Conservation (phyloP, 2,329 filamentous ascomycete species). For the Fusarium luffae region DNA sequence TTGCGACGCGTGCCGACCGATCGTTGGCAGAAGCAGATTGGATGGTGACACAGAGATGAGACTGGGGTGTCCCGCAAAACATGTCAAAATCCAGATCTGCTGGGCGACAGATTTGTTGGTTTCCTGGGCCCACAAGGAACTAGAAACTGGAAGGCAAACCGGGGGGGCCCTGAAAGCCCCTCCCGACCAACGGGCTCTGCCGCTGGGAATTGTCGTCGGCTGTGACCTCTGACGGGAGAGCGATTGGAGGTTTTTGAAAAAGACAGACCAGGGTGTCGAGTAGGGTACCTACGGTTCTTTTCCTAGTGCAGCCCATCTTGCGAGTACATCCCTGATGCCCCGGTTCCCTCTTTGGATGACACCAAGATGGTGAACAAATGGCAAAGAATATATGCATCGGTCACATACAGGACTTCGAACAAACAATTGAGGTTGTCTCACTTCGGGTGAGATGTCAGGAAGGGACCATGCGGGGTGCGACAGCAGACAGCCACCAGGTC, state of each 20-base stretch:
- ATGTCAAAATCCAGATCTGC: conserved; percentile 48
- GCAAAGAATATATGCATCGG: conserved; percentile 38
- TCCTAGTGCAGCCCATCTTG: conserved; percentile 51
- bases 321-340: conserved; percentile 44
- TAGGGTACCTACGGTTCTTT: conserved; percentile 40
- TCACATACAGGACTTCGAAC: conserved; percentile 29
- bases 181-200: conserved; percentile 43
- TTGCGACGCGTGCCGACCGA: conserved; percentile 31
- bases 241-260: conserved; percentile 31
- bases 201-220: conserved; percentile 32
- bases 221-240: conserved; percentile 30
- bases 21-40: conserved; percentile 40
- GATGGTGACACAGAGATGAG: conserved; percentile 49
- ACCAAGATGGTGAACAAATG: conserved; percentile 26
- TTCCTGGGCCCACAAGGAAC: conserved; percentile 32
- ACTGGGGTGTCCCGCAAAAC: conserved; percentile 48
- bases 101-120: conserved; percentile 43
- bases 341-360: conserved; percentile 31
- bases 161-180: conserved; percentile 42
- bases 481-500: conserved; percentile 33
- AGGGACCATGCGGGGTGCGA: conserved; percentile 37
- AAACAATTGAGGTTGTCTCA: conserved; percentile 38
- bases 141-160: conserved; percentile 33
- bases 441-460: conserved; percentile 42
- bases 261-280: conserved; percentile 34